Conservation (phyloP, 1,139 yeast species). For the Pichia terricola region DNA sequence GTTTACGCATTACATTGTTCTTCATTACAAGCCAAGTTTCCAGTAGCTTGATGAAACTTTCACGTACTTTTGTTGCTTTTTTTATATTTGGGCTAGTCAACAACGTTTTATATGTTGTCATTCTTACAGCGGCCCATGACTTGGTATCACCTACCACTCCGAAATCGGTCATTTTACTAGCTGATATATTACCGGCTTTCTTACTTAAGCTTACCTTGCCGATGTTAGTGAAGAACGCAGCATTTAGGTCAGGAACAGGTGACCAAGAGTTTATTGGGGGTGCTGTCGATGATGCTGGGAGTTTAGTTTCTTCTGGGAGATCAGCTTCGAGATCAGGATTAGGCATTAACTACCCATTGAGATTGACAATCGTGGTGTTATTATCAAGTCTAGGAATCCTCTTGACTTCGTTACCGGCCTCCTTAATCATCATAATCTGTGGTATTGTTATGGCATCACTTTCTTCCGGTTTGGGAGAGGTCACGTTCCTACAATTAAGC, state of each 20-base stretch:
- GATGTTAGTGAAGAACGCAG: slow-evolving; percentile 50
- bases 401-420: slow-evolving; percentile 39
- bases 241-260: neutral
- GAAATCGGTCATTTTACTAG: slow-evolving; percentile 74
- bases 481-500: slow-evolving; percentile 78
- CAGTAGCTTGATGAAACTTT: neutral
- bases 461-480: slow-evolving; percentile 86
- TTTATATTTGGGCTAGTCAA: slow-evolving; percentile 82
- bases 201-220: slow-evolving; percentile 66
- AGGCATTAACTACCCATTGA: slow-evolving; percentile 40
- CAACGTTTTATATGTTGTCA: slow-evolving; percentile 84
- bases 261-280: no score
- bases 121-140: slow-evolving; percentile 85
- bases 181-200: slow-evolving; percentile 82
- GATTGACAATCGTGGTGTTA: slow-evolving; percentile 48
- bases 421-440: slow-evolving; percentile 32
- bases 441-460: slow-evolving; percentile 80
- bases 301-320: neutral
- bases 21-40: no score
- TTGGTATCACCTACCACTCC: slow-evolving; percentile 78
- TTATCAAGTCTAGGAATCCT: slow-evolving; percentile 74
- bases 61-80: slow-evolving; percentile 39
- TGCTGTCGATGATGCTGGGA: neutral
- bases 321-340: neutral
- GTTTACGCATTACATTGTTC: no score